A percentile compares a stretch with the other conserved stretches of the same genome.
These are phyloP conservation scores for Aspergillus carbonarius DNA, from an alignment of 2,329 filamentous ascomycete genomes.

Conservation along the genomic window DNA sequence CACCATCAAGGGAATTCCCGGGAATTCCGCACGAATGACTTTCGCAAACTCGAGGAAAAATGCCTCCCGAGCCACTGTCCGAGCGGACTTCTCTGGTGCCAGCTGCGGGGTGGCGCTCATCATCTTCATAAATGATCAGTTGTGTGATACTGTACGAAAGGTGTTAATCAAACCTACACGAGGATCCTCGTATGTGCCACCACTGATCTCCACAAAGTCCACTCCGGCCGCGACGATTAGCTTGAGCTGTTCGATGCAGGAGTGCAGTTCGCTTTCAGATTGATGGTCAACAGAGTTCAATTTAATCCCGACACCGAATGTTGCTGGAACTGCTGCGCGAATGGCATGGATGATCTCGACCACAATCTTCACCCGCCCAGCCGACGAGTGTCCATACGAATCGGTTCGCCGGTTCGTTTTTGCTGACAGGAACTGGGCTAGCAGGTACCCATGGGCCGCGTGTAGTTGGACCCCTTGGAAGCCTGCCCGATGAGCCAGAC, in stretches of 20 bases:
- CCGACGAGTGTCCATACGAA: conserved; percentile 42
- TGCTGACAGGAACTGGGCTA: conserved; percentile 29
- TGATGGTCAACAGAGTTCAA: conserved; percentile 45
- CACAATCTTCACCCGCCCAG: conserved; percentile 41
- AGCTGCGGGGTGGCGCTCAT: background rate
- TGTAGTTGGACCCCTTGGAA: conserved; percentile 41
- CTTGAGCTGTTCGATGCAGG: conserved; percentile 58
- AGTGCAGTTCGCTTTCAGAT: conserved; percentile 24
- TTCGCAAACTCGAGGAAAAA: conserved; percentile 64
- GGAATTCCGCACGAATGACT: conserved; percentile 44
- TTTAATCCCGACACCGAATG: conserved; percentile 45
- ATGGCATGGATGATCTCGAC: conserved; percentile 41
- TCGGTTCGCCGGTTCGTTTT: conserved; percentile 41
- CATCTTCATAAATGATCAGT: background rate
- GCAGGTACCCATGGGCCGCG: conserved; percentile 47
- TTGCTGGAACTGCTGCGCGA: conserved; percentile 34
- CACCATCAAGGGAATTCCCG: conserved; percentile 49
- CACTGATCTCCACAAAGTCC: conserved; percentile 66
- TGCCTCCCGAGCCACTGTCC: conserved; percentile 49
- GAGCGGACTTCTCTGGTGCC: conserved; percentile 20
- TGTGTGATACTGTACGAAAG: background rate
- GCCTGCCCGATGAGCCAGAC: conserved; percentile 38
- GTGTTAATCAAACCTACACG: conserved; percentile 27
- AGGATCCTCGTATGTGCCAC: conserved; percentile 56
- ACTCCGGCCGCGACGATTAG: conserved; percentile 43